Base-by-base conservation (phyloP, 2,329 filamentous ascomycete species). In the Alternaria dauci region DNA sequence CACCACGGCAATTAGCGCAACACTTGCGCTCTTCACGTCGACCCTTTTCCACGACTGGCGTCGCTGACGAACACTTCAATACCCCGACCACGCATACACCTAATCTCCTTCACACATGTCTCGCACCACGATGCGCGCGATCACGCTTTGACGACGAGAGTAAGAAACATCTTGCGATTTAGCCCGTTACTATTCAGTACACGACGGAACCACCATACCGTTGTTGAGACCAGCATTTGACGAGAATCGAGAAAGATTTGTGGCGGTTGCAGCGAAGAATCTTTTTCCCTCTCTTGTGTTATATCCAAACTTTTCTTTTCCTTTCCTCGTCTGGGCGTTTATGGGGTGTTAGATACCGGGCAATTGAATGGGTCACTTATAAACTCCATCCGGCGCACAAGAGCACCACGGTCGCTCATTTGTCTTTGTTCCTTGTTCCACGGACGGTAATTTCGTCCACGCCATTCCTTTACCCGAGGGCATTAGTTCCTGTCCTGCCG, bases 141-240 rank as follows among this genome's bases (percentile, higher is more conserved):
- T 66, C 58, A 76, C 64, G 72, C 64, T 68, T 74, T 62, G 68
- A 76, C 66, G 72, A 75, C 57, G 65, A 67, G 71, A 75, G 68
- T 65, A 75, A 70, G 67, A 70, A 66, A 55, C 57, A 60, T 59
- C 66, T 68, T 70, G 61, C 65, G 63, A 67, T 69, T 70, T 65
- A 73, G 63, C 59, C 56, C 58, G 61, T 64, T 66, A 65, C 54
- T 65, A 55, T 61, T 57, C 60, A 62, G 52, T 52, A 55, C 47
- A 55, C 46, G 52, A 62, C 60, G 60, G 60, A 62, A 59, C 36
- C 41, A 60, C 48, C 58, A 41, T 20, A 42, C 54, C 47, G 47
- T 60, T 60, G 53, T 50, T 34, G 30, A 50, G 50, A 54, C 38
- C 54, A 50, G 52, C 54, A 60, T 60, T 47, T 23, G 55, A 58